Conservation (phyloP, 257 asterid species). For the Dorcoceras hygrometricum region DNA sequence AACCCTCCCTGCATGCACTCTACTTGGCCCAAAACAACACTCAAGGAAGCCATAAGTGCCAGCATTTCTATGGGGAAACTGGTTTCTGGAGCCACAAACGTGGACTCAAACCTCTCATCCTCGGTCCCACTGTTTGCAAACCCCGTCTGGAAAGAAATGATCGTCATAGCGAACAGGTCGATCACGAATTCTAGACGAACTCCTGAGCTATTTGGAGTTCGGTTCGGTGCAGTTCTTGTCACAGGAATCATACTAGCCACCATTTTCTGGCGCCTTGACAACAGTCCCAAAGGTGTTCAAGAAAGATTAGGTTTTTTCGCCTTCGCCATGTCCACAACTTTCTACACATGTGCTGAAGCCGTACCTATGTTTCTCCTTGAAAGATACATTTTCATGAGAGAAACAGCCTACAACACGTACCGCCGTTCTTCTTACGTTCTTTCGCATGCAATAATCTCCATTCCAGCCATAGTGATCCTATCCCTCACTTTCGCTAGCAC, state of each 20-base stretch:
- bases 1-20: background rate
- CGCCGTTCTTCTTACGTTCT: conserved; percentile 51
- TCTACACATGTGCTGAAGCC: conserved; percentile 66
- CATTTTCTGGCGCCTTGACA: conserved; percentile 44
- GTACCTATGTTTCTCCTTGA: conserved; percentile 51
- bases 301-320: conserved; percentile 58
- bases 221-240: conserved; percentile 45
- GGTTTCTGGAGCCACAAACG: conserved; percentile 35
- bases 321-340: conserved; percentile 59
- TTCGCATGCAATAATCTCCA: conserved; percentile 42
- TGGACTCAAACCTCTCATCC: conserved; percentile 17
- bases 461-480: conserved; percentile 40
- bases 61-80: conserved; percentile 42
- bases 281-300: conserved; percentile 44
- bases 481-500: conserved; percentile 39
- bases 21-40: conserved; percentile 6
- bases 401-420: conserved; percentile 59
- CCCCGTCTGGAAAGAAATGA: conserved; percentile 40
- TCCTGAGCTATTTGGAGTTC: conserved; percentile 47
- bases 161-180: conserved; percentile 35
- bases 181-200: conserved; percentile 45
- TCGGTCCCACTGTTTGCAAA: conserved; percentile 40
- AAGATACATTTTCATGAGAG: conserved; percentile 57
- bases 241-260: conserved; percentile 57
- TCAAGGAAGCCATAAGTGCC: conserved; percentile 39